A percentile compares a stretch with the other conserved stretches of the same genome.
phyloP scores from a whole-genome alignment of 805 yeast species.

The Komagataella ulmi region DNA sequence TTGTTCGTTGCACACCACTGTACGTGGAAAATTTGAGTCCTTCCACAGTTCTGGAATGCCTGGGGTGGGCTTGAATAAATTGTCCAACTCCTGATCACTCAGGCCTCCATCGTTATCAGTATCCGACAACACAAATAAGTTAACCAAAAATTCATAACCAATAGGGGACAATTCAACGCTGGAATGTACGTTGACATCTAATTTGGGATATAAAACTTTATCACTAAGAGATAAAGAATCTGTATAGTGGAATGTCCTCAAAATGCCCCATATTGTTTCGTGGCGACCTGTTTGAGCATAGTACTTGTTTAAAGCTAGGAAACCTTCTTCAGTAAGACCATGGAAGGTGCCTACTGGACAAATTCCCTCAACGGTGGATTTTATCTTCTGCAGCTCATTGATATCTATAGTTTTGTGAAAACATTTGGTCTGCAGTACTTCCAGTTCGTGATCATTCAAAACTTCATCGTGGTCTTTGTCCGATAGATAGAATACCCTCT shows the following conservation, averaged over 20 bases:
- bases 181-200: constrained; percentile 61
- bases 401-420: constrained; percentile 41
- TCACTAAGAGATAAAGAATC: constrained; percentile 82
- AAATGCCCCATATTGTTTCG: constrained; percentile 93
- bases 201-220: constrained; percentile 60
- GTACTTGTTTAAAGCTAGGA: constrained; percentile 60
- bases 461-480: constrained; percentile 88
- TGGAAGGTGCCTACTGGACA: background rate
- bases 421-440: constrained; percentile 58
- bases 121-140: constrained; percentile 76
- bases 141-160: constrained; percentile 88
- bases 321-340: constrained; percentile 67
- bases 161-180: constrained; percentile 87
- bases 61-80: constrained; percentile 79
- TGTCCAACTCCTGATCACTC: constrained; percentile 53
- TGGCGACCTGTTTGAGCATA: constrained; percentile 90
- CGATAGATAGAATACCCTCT: constrained; percentile 69
- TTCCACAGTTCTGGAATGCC: constrained; percentile 85
- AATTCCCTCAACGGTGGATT: constrained; percentile 13
- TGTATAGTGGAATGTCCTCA: constrained; percentile 81
- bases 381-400: constrained; percentile 33
- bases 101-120: constrained; percentile 96
- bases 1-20: constrained; percentile 82
- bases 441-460: constrained; percentile 58
- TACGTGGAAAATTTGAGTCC: constrained; percentile 71